Evolutionary conservation across 352 stramenopile species (phyloP).

Genomic region (Pelagophyceae sp.): DNA sequence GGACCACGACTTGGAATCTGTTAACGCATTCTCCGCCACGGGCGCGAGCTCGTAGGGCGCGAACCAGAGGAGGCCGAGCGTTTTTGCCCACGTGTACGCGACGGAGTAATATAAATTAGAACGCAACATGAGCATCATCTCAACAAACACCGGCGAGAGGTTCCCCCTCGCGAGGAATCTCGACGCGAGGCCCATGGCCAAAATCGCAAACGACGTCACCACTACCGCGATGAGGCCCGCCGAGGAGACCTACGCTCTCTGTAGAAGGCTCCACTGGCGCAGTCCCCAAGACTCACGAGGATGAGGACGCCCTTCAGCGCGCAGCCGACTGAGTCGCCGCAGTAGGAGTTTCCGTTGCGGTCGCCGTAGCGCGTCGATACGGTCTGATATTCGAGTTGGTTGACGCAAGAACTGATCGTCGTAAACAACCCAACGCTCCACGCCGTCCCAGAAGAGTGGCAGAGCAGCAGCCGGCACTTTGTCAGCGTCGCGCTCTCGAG

Average conservation of each 20-base stretch:
- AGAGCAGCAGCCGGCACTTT: neutral
- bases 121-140: constrained; percentile 2
- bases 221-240: neutral
- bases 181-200: constrained; percentile 1
- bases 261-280: too few relatives aligned
- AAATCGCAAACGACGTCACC: neutral
- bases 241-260: too few relatives aligned
- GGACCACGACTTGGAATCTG: neutral
- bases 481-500: neutral
- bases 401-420: neutral
- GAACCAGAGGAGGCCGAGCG: constrained; percentile 6
- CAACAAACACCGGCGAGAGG: neutral
- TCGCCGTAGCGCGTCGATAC: neutral
- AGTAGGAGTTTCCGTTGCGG: neutral
- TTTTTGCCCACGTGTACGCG: neutral
- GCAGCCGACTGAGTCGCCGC: neutral
- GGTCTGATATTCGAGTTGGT: neutral
- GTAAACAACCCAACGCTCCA: neutral
- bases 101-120: constrained; percentile 11
- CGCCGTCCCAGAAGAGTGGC: neutral
- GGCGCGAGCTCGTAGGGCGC: constrained; percentile 14
- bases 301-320: neutral
- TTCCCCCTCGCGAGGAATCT: neutral
- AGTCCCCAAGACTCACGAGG: too few relatives aligned
- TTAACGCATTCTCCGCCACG: neutral